A percentile compares a stretch with the other conserved stretches of the same genome.
These are phyloP conservation scores for Blastomyces parvus DNA, from an alignment of 2,329 filamentous ascomycete genomes.

Conservation along the genomic window DNA sequence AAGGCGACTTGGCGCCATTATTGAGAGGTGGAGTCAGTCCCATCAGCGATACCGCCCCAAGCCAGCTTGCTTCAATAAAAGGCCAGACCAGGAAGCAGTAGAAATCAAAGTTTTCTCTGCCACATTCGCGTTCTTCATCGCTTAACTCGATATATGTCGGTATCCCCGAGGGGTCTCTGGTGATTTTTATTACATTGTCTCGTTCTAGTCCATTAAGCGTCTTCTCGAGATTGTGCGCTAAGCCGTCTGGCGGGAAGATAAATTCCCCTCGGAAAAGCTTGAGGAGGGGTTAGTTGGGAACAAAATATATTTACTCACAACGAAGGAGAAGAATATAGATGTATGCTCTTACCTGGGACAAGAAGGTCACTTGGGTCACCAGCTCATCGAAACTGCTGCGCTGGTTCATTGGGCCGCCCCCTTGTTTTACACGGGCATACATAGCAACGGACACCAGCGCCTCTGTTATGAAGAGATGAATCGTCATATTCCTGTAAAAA, in stretches of 20 bases:
- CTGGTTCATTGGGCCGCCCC: constrained; percentile 73
- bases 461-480: constrained; percentile 92
- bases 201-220: constrained; percentile 68
- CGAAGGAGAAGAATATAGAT: not conserved
- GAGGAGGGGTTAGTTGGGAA: constrained; percentile 12
- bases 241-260: constrained; percentile 83
- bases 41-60: constrained; percentile 79
- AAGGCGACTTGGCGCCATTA: constrained; percentile 52
- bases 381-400: constrained; percentile 67
- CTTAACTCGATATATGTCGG: constrained; percentile 65
- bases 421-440: constrained; percentile 83
- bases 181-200: constrained; percentile 65
- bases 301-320: not conserved
- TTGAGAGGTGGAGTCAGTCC: constrained; percentile 64
- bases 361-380: constrained; percentile 70
- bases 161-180: constrained; percentile 44
- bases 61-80: constrained; percentile 90
- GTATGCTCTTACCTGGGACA: constrained; percentile 51
- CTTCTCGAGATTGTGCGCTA: constrained; percentile 68
- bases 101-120: constrained; percentile 93
- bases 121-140: constrained; percentile 62
- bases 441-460: constrained; percentile 81
- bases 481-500: constrained; percentile 99
- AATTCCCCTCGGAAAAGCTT: constrained; percentile 90
- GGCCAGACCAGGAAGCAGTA: constrained; percentile 99